Conservation (phyloP, 495 filamentous ascomycete genomes). For the Geopyxis carbonaria region DNA sequence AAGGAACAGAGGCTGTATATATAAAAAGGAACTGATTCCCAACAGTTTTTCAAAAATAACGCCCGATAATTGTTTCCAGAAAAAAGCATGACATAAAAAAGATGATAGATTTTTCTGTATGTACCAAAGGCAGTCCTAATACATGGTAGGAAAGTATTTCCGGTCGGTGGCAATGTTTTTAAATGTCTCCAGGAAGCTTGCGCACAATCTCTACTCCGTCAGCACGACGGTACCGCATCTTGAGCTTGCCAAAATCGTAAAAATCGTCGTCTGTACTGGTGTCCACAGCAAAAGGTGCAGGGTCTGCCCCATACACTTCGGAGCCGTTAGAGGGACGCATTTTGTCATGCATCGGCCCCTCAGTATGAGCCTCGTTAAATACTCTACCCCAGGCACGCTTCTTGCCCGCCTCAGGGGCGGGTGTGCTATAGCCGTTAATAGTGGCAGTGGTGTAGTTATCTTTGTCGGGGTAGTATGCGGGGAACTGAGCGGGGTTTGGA, state of each 20-base stretch:
- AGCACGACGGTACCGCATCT: conserved; percentile 24
- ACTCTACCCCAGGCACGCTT: conserved; percentile 24
- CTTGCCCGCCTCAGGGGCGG: conserved; percentile 6
- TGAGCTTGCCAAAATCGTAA: conserved; percentile 16
- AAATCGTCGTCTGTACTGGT: conserved; percentile 19
- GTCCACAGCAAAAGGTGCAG: conserved; percentile 3
- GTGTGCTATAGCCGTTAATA: background rate
- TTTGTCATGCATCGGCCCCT: conserved; percentile 20
- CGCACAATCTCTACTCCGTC: conserved; percentile 26
- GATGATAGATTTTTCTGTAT: too few relatives aligned
- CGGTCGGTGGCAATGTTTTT: too few relatives aligned
- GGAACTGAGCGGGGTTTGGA: conserved; percentile 8
- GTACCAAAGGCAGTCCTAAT: too few relatives aligned
- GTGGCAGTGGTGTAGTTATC: background rate
- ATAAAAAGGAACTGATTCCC: too few relatives aligned
- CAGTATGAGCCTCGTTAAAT: conserved; percentile 21
- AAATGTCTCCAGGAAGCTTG: conserved; percentile 14
- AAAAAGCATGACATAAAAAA: too few relatives aligned
- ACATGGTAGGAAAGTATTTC: too few relatives aligned
- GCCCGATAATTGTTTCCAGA: too few relatives aligned
- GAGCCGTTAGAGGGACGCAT: conserved; percentile 19
- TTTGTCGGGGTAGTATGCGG: conserved; percentile 20
- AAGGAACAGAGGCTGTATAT: too few relatives aligned
- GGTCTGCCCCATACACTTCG: conserved; percentile 20
- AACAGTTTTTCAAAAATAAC: too few relatives aligned